Evolutionary conservation across 2,329 filamentous ascomycete genomes (phyloP).

Genomic region (Trichoderma oligosporum): DNA sequence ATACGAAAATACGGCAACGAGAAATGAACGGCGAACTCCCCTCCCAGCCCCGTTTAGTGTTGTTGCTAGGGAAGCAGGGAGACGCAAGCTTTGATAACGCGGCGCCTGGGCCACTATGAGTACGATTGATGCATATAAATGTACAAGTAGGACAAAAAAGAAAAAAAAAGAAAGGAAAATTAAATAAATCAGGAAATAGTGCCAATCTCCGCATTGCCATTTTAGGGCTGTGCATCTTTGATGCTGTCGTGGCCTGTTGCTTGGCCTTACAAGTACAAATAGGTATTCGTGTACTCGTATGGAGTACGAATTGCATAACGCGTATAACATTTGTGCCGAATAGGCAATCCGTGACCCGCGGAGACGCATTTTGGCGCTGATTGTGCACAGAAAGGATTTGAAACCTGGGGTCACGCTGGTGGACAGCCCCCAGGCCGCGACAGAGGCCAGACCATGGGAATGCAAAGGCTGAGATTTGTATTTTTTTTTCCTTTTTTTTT

Average conservation of each 20-base stretch:
- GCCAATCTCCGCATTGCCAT: neutral
- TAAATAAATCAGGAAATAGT: too few relatives aligned
- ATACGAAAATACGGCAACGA: too few relatives aligned
- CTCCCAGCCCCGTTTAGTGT: too few relatives aligned
- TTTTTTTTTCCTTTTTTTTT: too few relatives aligned
- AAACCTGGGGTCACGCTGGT: slow-evolving; percentile 15
- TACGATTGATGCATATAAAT: neutral
- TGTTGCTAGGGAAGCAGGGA: slow-evolving; percentile 7
- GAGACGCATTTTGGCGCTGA: slow-evolving; percentile 2
- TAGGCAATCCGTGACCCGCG: neutral
- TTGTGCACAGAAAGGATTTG: slow-evolving; percentile 7
- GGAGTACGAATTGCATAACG: neutral
- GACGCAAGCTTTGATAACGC: slow-evolving; percentile 16
- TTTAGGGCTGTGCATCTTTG: slow-evolving; percentile 8
- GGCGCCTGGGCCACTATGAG: slow-evolving; percentile 1
- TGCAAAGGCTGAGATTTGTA: slow-evolving; percentile 10
- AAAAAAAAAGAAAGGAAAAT: neutral
- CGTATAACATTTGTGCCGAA: neutral
- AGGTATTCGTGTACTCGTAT: neutral
- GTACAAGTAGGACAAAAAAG: neutral
- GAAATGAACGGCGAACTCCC: slow-evolving; percentile 3
- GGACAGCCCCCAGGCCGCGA: slow-evolving; percentile 4
- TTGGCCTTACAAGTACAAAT: neutral
- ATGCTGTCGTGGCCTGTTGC: slow-evolving; percentile 6
- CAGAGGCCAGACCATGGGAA: slow-evolving; percentile 10